Percentiles rank a stretch among this genome's conserved stretches.
phyloP scores from a whole-genome alignment of 768 basidiomycete genomes.

The Mycena floridula region DNA sequence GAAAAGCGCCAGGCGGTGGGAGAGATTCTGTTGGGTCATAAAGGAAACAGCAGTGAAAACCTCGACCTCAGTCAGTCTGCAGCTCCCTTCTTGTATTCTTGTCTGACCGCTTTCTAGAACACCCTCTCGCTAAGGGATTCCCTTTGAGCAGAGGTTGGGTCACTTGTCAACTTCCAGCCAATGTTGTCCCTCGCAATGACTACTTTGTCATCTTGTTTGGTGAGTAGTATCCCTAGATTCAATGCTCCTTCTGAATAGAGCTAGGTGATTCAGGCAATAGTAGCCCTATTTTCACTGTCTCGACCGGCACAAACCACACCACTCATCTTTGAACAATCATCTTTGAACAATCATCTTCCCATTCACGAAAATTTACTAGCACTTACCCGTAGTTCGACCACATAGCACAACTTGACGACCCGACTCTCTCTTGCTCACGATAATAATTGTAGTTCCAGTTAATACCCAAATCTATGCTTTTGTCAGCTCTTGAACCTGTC shows the following conservation, averaged over 20 bases:
- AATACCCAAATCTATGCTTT: too few relatives aligned
- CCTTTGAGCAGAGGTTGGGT: constrained; percentile 30
- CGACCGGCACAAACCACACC: too few relatives aligned
- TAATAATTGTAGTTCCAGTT: too few relatives aligned
- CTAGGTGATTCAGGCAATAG: constrained; percentile 42
- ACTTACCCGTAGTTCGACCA: too few relatives aligned
- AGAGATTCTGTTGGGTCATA: too few relatives aligned
- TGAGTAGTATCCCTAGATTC: background rate
- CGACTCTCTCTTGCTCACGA: too few relatives aligned
- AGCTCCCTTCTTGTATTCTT: background rate
- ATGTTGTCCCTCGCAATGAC: constrained; percentile 26
- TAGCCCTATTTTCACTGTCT: constrained; percentile 14
- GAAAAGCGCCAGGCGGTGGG: too few relatives aligned
- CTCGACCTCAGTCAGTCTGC: constrained; percentile 38
- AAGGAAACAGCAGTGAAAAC: constrained; percentile 36
- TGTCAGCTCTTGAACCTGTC: too few relatives aligned
- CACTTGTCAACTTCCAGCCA: constrained; percentile 30
- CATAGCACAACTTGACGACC: too few relatives aligned
- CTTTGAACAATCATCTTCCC: too few relatives aligned
- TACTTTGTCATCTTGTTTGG: constrained; percentile 29
- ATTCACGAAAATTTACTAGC: too few relatives aligned
- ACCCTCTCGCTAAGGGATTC: constrained; percentile 39
- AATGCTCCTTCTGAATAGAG: constrained; percentile 21
- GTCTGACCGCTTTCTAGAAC: constrained; percentile 18
- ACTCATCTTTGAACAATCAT: too few relatives aligned